phyloP scores from a whole-genome alignment of 2,329 filamentous ascomycete species.

The Colletotrichum eleusines region DNA sequence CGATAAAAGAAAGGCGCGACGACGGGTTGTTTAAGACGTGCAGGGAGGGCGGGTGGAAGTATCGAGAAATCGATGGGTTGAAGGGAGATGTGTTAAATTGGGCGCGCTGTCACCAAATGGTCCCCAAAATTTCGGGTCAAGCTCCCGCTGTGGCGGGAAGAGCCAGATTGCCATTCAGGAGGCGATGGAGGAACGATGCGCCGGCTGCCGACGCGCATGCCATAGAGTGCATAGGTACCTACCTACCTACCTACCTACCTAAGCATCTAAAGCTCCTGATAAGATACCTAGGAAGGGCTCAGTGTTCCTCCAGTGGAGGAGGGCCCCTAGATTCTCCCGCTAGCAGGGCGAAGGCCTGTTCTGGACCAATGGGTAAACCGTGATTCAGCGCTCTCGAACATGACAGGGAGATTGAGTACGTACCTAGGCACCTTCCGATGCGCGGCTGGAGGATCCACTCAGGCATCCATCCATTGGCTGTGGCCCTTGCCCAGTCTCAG shows the following conservation, averaged over 20 bases:
- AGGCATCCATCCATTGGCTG: constrained; percentile 28
- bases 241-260: too few relatives aligned
- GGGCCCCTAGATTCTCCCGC: constrained; percentile 27
- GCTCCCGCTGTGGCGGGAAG: constrained; percentile 39
- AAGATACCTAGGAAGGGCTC: constrained; percentile 6
- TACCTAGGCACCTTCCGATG: constrained; percentile 19
- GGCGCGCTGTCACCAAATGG: constrained; percentile 33
- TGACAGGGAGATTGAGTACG: constrained; percentile 11
- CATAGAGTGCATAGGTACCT: constrained; percentile 7
- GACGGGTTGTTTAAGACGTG: constrained; percentile 39
- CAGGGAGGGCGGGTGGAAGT: constrained; percentile 37
- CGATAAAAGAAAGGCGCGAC: constrained; percentile 32
- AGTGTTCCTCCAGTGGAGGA: constrained; percentile 20
- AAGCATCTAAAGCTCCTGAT: constrained; percentile 24
- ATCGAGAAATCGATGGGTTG: constrained; percentile 36
- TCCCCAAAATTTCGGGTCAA: constrained; percentile 40
- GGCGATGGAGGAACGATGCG: constrained; percentile 39
- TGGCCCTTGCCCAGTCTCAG: constrained; percentile 32
- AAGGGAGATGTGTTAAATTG: constrained; percentile 43
- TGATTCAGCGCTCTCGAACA: constrained; percentile 13
- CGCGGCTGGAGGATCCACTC: constrained; percentile 23
- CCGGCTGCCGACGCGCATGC: constrained; percentile 32
- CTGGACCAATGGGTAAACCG: constrained; percentile 21
- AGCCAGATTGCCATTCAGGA: constrained; percentile 43
- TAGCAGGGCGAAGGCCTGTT: constrained; percentile 9